Conservation (phyloP, 2,329 filamentous ascomycete species). For the Colletotrichum paranaense region DNA sequence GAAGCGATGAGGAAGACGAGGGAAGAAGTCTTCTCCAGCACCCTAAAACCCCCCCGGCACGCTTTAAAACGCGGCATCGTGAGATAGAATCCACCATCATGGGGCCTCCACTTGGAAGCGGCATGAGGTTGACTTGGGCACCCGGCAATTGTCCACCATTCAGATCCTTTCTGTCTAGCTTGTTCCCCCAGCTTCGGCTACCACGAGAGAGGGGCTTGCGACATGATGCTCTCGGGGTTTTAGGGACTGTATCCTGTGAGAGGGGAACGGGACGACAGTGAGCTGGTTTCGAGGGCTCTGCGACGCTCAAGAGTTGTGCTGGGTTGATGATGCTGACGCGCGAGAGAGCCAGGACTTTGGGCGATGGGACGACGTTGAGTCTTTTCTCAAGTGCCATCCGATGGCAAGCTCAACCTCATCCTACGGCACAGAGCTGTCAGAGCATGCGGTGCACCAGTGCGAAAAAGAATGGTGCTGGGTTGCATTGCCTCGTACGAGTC, state of each 20-base stretch:
- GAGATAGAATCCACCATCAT: neutral
- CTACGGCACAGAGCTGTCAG: neutral
- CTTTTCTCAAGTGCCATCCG: neutral
- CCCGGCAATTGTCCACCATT: neutral
- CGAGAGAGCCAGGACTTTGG: neutral
- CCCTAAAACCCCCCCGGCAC: slow-evolving; percentile 16
- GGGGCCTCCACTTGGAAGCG: neutral
- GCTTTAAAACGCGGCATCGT: slow-evolving; percentile 14
- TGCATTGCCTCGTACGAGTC: neutral
- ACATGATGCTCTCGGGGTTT: neutral
- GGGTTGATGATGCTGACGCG: neutral
- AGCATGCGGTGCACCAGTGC: neutral
- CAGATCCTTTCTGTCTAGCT: neutral
- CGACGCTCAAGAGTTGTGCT: neutral
- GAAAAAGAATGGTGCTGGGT: neutral
- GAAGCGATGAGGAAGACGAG: neutral
- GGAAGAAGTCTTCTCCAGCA: slow-evolving; percentile 6
- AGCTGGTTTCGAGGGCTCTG: neutral
- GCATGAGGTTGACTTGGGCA: slow-evolving; percentile 4
- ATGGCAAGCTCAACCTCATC: neutral
- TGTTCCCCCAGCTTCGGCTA: neutral
- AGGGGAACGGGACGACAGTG: neutral
- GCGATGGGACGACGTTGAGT: neutral
- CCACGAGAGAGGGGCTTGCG: neutral
- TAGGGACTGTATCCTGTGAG: neutral